Conservation (phyloP, 176 grass and related monocot species). For the barley (Hordeum vulgare) region DNA sequence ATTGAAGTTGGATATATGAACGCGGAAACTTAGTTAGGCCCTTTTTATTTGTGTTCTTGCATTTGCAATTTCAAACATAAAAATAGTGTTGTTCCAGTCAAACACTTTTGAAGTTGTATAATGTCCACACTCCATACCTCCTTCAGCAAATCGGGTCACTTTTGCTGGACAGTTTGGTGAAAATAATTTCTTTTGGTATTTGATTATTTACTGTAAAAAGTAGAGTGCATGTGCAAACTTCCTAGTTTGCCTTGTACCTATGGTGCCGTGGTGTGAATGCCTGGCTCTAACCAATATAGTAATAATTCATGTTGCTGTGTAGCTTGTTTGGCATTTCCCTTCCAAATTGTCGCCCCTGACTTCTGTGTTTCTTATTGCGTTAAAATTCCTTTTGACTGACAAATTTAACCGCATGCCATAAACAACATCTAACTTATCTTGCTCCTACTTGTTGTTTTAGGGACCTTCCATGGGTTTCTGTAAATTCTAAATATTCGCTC, state of each 20-base stretch:
- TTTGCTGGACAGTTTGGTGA: background rate
- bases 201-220: background rate
- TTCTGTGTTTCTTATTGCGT: background rate
- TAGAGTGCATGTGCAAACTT: background rate
- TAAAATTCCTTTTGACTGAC: background rate
- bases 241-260: background rate
- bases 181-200: background rate
- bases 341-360: background rate
- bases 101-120: background rate
- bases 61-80: background rate
- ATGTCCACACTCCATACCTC: background rate
- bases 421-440: background rate
- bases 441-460: slow-evolving; percentile 7
- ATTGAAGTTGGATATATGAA: background rate
- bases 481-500: background rate
- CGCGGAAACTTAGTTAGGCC: background rate
- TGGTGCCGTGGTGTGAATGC: background rate
- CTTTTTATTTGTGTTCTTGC: background rate
- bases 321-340: background rate
- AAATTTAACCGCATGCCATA: background rate
- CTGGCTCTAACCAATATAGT: background rate
- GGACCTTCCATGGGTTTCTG: background rate
- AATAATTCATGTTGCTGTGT: background rate
- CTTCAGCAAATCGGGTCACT: background rate
- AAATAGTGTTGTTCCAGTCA: background rate